Evolutionary conservation across 2,329 filamentous ascomycete species (phyloP).

Genomic region (Claviceps humidiphila): DNA sequence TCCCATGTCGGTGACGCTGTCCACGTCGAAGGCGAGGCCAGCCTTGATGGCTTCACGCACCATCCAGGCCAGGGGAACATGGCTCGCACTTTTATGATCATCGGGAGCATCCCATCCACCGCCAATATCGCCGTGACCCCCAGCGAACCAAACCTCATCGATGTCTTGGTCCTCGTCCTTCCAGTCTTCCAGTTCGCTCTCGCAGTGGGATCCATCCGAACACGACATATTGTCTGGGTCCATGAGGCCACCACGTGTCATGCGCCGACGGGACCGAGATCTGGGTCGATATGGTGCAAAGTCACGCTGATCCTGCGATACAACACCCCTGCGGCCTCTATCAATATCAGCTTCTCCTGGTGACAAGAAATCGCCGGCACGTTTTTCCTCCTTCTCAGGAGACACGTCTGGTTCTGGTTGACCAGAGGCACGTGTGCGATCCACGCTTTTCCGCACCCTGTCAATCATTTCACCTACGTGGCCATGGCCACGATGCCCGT

Average conservation of each 20-base stretch:
- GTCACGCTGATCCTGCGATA: not conserved
- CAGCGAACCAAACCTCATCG: slow-evolving; percentile 69
- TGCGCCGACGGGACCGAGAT: slow-evolving; percentile 23
- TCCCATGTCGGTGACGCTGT: slow-evolving; percentile 53
- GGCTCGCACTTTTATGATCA: slow-evolving; percentile 49
- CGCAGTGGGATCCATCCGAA: slow-evolving; percentile 16
- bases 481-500: slow-evolving; percentile 14
- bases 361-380: slow-evolving; percentile 5
- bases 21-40: slow-evolving; percentile 55
- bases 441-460: slow-evolving; percentile 9
- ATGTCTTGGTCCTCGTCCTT: slow-evolving; percentile 53
- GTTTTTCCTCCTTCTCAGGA: not conserved
- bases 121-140: slow-evolving; percentile 66
- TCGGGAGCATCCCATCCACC: slow-evolving; percentile 55
- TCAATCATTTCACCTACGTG: slow-evolving; percentile 10
- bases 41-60: slow-evolving; percentile 45
- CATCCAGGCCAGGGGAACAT: slow-evolving; percentile 60
- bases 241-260: slow-evolving; percentile 1
- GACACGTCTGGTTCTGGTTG: not conserved
- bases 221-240: slow-evolving; percentile 18
- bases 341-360: slow-evolving; percentile 7
- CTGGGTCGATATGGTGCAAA: slow-evolving; percentile 30
- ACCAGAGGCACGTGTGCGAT: not conserved
- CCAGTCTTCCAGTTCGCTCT: slow-evolving; percentile 22
- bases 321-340: slow-evolving; percentile 9